phyloP scores from a whole-genome alignment of 2,329 filamentous ascomycete species.

The Cryphonectria naterciae region DNA sequence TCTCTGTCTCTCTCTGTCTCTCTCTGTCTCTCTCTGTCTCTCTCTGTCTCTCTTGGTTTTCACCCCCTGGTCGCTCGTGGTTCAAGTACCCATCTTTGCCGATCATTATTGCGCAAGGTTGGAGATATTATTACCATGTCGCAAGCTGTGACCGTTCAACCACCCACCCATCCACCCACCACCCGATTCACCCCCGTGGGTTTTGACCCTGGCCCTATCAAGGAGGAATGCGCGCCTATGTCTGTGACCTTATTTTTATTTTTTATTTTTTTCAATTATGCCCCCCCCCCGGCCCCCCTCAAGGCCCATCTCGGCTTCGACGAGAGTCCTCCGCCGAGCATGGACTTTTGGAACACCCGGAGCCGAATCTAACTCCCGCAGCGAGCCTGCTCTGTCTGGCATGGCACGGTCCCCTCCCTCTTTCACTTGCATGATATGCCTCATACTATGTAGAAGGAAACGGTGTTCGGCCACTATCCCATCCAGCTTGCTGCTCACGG shows the following conservation, averaged over 20 bases:
- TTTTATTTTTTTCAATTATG: background rate
- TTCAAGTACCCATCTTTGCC: background rate
- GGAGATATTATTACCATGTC: constrained; percentile 1
- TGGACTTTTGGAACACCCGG: background rate
- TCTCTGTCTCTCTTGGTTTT: background rate
- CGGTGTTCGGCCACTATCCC: background rate
- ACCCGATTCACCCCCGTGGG: background rate
- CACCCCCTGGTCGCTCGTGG: background rate
- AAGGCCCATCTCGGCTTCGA: background rate
- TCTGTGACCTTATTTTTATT: background rate
- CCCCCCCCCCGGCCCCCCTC: too few relatives aligned
- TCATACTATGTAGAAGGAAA: background rate
- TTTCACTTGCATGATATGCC: background rate
- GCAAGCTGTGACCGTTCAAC: background rate
- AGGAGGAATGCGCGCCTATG: background rate
- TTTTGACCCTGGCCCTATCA: background rate
- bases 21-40: background rate
- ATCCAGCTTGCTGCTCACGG: too few relatives aligned
- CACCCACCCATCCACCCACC: background rate
- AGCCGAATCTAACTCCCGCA: background rate
- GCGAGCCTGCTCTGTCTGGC: too few relatives aligned
- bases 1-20: too few relatives aligned
- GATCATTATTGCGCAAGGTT: constrained; percentile 2
- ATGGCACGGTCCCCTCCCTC: background rate
- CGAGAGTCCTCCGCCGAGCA: background rate